Evolutionary conservation across 2,329 filamentous ascomycete species (phyloP).

Genomic region (Sclerotinia borealis): DNA sequence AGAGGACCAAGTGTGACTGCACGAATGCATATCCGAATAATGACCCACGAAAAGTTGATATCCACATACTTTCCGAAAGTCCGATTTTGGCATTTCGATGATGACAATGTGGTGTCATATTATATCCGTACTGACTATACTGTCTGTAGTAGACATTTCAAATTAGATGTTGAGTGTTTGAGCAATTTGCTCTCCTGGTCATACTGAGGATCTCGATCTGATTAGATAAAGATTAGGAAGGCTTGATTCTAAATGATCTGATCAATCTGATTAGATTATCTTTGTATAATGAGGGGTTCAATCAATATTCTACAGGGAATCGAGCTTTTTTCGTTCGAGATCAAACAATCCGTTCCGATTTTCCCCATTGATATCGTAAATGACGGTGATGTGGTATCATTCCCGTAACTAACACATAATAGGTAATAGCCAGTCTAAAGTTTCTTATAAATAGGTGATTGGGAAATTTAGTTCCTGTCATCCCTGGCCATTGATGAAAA

Average conservation of each 20-base stretch:
- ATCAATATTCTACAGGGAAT: neutral
- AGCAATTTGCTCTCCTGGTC: neutral
- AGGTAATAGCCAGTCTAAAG: neutral
- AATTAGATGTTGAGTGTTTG: neutral
- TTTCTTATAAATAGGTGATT: neutral
- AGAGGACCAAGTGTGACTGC: neutral
- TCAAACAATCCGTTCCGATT: neutral
- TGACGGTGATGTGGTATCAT: neutral
- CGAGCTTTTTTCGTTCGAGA: neutral
- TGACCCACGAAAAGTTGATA: neutral
- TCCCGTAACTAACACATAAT: too few species aligned
- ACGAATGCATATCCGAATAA: too few species aligned
- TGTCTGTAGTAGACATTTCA: neutral
- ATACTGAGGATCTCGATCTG: neutral
- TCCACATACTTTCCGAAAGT: neutral
- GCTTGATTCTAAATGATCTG: neutral
- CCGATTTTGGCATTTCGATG: neutral
- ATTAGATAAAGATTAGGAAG: neutral
- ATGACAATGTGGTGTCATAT: neutral
- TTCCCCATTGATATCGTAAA: neutral
- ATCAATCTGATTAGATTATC: slow-evolving; percentile 6
- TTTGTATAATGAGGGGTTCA: neutral
- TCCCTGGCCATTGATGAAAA: slow-evolving; percentile 2
- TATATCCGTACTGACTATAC: neutral
- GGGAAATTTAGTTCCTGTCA: neutral